These are phyloP conservation scores for Colletotrichum sp. DNA, from an alignment of 2,329 filamentous ascomycete species.

Conservation along the genomic window DNA sequence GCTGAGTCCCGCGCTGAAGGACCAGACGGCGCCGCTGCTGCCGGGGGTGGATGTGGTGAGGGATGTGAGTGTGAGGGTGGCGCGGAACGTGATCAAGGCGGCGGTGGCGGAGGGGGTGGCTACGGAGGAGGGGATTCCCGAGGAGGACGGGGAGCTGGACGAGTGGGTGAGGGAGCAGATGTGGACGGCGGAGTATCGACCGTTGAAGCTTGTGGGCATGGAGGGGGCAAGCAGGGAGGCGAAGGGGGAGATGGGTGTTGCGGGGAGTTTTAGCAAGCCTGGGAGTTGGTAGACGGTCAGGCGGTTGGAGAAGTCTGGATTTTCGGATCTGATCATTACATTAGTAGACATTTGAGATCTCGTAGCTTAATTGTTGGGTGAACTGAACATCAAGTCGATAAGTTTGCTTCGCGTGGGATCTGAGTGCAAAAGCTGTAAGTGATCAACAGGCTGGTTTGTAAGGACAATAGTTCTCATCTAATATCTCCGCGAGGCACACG, in stretches of 20 bases:
- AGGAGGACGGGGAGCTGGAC: conserved; percentile 58
- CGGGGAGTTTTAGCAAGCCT: conserved; percentile 38
- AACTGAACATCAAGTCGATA: not conserved
- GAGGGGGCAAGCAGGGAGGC: conserved; percentile 61
- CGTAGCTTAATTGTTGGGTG: not conserved
- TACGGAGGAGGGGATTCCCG: conserved; percentile 69
- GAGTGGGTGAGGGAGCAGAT: conserved; percentile 80
- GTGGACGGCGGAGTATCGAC: conserved; percentile 76
- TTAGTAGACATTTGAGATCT: not conserved
- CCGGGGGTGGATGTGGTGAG: conserved; percentile 79
- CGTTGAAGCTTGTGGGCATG: conserved; percentile 61
- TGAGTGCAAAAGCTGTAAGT: not conserved
- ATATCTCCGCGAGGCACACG: too few species aligned
- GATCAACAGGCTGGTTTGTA: not conserved
- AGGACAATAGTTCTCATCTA: not conserved
- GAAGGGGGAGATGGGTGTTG: conserved; percentile 61
- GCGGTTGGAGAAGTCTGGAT: not conserved
- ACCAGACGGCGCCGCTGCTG: conserved; percentile 69
- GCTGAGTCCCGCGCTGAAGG: conserved; percentile 71
- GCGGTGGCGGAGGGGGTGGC: conserved; percentile 74
- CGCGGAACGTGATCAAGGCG: conserved; percentile 74
- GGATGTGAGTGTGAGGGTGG: conserved; percentile 79
- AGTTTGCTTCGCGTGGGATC: not conserved
- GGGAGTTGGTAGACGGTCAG: conserved; percentile 2
- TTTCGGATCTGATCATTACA: too few species aligned